Evolutionary conservation across 2,329 filamentous ascomycete genomes (phyloP).

Genomic region (Colletotrichum kahawae): DNA sequence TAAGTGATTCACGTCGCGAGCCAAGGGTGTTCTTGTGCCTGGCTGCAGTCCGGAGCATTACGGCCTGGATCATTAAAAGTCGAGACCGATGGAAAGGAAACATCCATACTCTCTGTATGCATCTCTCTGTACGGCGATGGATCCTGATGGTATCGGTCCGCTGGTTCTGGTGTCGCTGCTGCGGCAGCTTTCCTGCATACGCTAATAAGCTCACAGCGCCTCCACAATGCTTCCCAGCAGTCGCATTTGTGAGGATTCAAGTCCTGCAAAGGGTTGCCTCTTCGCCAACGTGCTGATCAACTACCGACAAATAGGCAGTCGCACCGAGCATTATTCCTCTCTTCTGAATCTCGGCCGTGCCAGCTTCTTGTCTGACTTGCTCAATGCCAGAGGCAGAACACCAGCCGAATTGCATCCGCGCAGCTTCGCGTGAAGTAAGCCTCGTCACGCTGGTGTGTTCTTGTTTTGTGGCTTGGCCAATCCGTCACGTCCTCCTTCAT

Average conservation of each 20-base stretch:
- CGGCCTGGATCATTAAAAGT: background rate
- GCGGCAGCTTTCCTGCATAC: background rate
- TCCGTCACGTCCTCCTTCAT: background rate
- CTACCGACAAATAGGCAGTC: background rate
- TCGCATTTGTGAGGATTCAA: background rate
- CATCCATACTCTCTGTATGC: background rate
- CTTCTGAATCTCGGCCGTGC: background rate
- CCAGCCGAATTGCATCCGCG: too few species aligned
- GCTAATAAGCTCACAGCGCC: constrained; percentile 2
- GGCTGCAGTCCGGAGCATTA: background rate
- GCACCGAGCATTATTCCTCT: background rate
- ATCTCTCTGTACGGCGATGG: background rate
- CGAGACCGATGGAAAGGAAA: background rate
- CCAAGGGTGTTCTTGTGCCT: background rate
- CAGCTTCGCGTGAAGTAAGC: background rate
- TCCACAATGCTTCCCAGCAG: background rate
- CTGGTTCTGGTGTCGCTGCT: background rate
- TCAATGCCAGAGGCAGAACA: background rate
- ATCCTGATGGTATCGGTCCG: background rate
- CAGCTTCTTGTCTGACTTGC: background rate
- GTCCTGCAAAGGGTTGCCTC: background rate
- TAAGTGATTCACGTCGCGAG: background rate
- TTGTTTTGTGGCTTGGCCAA: background rate
- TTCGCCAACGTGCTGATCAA: background rate
- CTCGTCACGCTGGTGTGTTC: background rate